Conservation (phyloP, 305 asterid genomes). For the Lippia alba region DNA sequence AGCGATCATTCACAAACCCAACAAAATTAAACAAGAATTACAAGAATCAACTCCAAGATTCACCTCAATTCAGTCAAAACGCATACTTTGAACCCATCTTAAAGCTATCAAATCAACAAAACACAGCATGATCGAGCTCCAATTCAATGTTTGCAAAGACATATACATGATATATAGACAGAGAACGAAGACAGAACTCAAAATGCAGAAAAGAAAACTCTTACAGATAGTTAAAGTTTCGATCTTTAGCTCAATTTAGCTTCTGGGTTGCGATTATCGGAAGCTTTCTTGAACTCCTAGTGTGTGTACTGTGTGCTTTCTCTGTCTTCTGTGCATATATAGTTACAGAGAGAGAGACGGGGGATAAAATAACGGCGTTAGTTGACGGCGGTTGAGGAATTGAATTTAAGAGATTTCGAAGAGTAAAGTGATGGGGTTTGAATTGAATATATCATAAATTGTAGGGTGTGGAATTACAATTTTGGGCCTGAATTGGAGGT, state of each 20-base stretch:
- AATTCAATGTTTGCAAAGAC: slow-evolving; percentile 6
- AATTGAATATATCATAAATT: slow-evolving; percentile 15
- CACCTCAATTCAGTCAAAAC: slow-evolving; percentile 13
- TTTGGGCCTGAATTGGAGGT: slow-evolving; percentile 37
- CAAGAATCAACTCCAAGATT: slow-evolving; percentile 27
- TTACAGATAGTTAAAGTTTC: slow-evolving; percentile 32
- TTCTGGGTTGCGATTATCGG: slow-evolving; percentile 31
- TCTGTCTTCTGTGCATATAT: slow-evolving; percentile 40
- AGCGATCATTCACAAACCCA: slow-evolving; percentile 22
- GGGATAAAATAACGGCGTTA: slow-evolving; percentile 49
- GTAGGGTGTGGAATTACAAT: slow-evolving; percentile 22
- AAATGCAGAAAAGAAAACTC: slow-evolving; percentile 32
- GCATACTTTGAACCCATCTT: slow-evolving; percentile 15
- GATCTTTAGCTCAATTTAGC: slow-evolving; percentile 16
- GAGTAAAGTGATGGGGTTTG: slow-evolving; percentile 25
- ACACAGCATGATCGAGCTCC: slow-evolving; percentile 28
- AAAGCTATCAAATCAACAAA: slow-evolving; percentile 32
- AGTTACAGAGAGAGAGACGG: slow-evolving; percentile 37
- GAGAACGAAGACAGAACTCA: not conserved
- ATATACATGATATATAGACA: not conserved
- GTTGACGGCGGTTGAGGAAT: slow-evolving; percentile 53
- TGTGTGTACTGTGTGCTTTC: slow-evolving; percentile 36
- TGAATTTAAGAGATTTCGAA: slow-evolving; percentile 31
- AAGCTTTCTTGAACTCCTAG: slow-evolving; percentile 28
- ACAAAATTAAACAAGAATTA: not conserved